phyloP scores from a whole-genome alignment of 73 alveolate species.

The Durusdinium trenchii region DNA sequence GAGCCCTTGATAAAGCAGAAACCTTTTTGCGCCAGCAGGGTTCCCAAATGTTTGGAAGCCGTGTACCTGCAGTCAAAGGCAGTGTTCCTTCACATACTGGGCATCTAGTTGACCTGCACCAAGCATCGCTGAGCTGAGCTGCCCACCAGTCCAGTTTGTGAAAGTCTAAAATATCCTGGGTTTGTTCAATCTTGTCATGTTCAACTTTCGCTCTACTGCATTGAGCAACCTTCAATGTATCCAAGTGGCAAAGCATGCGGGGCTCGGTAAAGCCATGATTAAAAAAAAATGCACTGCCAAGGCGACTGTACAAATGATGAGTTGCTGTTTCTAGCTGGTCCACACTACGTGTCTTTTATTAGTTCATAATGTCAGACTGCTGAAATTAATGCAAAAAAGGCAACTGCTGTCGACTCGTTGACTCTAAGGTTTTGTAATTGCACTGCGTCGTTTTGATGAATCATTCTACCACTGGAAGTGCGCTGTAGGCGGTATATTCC shows the following conservation, averaged over 20 bases:
- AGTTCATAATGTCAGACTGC: too few relatives aligned
- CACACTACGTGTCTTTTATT: too few relatives aligned
- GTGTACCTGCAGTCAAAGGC: constrained; percentile 27
- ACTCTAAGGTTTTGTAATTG: too few relatives aligned
- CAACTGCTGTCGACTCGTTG: too few relatives aligned
- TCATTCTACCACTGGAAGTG: too few relatives aligned
- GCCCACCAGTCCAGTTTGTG: constrained; percentile 41
- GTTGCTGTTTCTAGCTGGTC: too few relatives aligned
- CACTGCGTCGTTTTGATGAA: too few relatives aligned
- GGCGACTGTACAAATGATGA: too few relatives aligned
- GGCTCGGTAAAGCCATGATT: constrained; percentile 40
- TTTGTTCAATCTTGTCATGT: neutral
- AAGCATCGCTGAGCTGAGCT: neutral
- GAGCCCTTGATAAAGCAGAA: constrained; percentile 76
- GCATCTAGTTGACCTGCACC: neutral
- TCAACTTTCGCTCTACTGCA: neutral
- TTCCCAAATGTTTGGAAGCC: constrained; percentile 51
- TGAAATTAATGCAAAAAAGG: too few relatives aligned
- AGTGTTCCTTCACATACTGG: too few relatives aligned
- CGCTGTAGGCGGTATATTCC: too few relatives aligned
- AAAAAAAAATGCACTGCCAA: neutral
- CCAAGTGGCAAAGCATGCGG: constrained; percentile 62
- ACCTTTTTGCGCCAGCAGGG: constrained; percentile 84
- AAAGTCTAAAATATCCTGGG: constrained; percentile 69
- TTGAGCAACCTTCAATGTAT: too few relatives aligned